These are phyloP conservation scores for Butyriboletus loyo DNA, from an alignment of 768 basidiomycete species.

Conservation along the genomic window DNA sequence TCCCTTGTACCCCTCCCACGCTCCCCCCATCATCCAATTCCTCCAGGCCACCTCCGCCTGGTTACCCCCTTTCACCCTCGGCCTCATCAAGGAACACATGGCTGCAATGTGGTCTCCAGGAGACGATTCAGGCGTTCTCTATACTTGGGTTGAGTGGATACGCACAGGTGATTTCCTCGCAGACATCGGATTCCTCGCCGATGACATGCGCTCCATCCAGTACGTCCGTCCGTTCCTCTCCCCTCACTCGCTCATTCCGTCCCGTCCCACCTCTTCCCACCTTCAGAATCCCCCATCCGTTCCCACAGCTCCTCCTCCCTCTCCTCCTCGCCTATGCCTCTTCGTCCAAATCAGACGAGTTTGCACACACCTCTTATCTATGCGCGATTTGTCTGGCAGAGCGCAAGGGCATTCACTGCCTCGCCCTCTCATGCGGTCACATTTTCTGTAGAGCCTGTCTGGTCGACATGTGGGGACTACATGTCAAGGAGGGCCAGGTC, in stretches of 20 bases:
- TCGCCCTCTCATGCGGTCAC: constrained; percentile 69
- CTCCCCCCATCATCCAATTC: constrained; percentile 52
- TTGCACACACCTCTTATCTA: constrained; percentile 60
- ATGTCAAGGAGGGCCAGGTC: constrained; percentile 77
- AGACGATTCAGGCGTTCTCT: constrained; percentile 56
- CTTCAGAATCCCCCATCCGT: constrained; percentile 47
- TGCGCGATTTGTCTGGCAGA: constrained; percentile 77
- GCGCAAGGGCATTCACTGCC: constrained; percentile 71
- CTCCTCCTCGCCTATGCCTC: constrained; percentile 50
- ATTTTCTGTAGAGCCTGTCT: constrained; percentile 84
- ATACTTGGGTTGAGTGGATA: constrained; percentile 70
- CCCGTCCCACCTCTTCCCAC: neutral
- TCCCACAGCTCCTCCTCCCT: constrained; percentile 50
- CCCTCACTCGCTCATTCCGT: constrained; percentile 31
- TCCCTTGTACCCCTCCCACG: constrained; percentile 49
- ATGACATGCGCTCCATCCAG: constrained; percentile 32
- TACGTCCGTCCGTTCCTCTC: constrained; percentile 5
- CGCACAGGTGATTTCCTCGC: constrained; percentile 63
- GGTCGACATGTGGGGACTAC: constrained; percentile 76
- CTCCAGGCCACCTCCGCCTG: constrained; percentile 58
- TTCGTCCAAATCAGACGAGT: constrained; percentile 46
- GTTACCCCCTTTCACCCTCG: constrained; percentile 40
- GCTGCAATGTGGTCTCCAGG: constrained; percentile 50
- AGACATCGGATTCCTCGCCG: constrained; percentile 38
- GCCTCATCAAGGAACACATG: constrained; percentile 40